phyloP scores from a whole-genome alignment of 495 filamentous ascomycete species.

The Penicillium canescens region DNA sequence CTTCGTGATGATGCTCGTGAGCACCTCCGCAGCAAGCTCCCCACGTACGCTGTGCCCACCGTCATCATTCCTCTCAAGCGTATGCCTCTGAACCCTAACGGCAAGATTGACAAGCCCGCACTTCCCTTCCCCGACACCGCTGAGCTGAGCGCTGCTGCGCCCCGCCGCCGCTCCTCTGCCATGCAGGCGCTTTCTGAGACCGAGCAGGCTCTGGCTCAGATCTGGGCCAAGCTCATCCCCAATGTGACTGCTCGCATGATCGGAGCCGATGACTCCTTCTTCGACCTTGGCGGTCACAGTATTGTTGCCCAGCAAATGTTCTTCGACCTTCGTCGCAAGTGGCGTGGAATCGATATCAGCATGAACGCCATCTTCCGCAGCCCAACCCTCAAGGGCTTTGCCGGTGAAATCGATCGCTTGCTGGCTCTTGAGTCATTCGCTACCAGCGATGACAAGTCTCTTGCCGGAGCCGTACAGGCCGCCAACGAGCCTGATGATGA shows the following conservation, averaged over 20 bases:
- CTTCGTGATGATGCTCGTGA: slow-evolving; percentile 75
- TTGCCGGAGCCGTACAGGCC: slow-evolving; percentile 19
- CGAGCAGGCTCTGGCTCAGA: slow-evolving; percentile 64
- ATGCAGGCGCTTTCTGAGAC: slow-evolving; percentile 56
- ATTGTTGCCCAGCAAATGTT: slow-evolving; percentile 87
- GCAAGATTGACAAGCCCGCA: slow-evolving; percentile 88
- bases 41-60: slow-evolving; percentile 78
- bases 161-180: slow-evolving; percentile 36
- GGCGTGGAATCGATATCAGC: slow-evolving; percentile 63
- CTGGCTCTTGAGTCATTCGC: slow-evolving; percentile 41
- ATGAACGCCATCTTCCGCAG: slow-evolving; percentile 77
- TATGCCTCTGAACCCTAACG: slow-evolving; percentile 90
- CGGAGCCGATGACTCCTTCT: slow-evolving; percentile 70
- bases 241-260: slow-evolving; percentile 59
- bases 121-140: slow-evolving; percentile 87
- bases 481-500: slow-evolving; percentile 49
- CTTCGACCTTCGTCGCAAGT: slow-evolving; percentile 63
- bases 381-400: slow-evolving; percentile 72
- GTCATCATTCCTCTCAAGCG: slow-evolving; percentile 77
- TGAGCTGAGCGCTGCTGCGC: slow-evolving; percentile 48
- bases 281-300: slow-evolving; percentile 85
- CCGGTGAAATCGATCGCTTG: slow-evolving; percentile 70
- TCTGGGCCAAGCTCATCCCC: slow-evolving; percentile 61
- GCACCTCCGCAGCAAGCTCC: slow-evolving; percentile 72
- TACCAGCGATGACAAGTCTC: slow-evolving; percentile 30